Evolutionary conservation across 179 eudicot genomes (phyloP).

Genomic region (Camellia oleifera): DNA sequence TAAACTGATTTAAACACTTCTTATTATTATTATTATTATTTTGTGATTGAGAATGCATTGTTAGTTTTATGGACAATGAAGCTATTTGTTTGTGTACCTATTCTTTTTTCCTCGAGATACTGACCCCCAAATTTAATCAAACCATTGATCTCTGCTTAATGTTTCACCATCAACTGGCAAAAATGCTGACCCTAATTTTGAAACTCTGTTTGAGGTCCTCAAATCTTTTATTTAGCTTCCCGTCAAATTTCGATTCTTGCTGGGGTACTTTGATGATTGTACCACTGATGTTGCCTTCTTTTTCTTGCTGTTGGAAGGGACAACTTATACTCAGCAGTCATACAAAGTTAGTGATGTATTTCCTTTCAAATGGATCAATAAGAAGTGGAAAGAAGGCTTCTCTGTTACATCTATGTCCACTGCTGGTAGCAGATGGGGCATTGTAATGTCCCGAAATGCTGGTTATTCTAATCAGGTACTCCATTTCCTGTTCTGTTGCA

Average conservation of each 20-base stretch:
- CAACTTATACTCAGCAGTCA: constrained; percentile 50
- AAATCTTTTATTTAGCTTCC: neutral
- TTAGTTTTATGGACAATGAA: neutral
- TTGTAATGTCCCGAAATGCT: constrained; percentile 60
- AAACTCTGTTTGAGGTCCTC: neutral
- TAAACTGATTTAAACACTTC: neutral
- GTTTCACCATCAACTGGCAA: neutral
- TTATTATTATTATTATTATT: neutral
- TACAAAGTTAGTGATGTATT: constrained; percentile 66
- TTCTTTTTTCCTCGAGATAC: neutral
- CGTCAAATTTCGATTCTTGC: neutral
- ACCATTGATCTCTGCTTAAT: neutral
- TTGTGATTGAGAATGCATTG: neutral
- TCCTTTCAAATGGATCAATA: constrained; percentile 64
- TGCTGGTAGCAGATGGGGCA: constrained; percentile 57
- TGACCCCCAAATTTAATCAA: neutral
- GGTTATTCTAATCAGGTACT: constrained; percentile 50
- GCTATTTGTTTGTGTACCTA: neutral
- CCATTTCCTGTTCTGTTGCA: neutral
- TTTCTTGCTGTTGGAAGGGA: constrained; percentile 32
- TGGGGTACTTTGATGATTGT: constrained; percentile 8
- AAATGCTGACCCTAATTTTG: neutral
- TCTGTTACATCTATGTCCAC: constrained; percentile 65
- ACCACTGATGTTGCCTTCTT: constrained; percentile 7
- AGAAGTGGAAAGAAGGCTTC: constrained; percentile 75